These are phyloP conservation scores for Polyplosphaeria fusca DNA, from an alignment of 495 filamentous ascomycete genomes.

Conservation along the genomic window DNA sequence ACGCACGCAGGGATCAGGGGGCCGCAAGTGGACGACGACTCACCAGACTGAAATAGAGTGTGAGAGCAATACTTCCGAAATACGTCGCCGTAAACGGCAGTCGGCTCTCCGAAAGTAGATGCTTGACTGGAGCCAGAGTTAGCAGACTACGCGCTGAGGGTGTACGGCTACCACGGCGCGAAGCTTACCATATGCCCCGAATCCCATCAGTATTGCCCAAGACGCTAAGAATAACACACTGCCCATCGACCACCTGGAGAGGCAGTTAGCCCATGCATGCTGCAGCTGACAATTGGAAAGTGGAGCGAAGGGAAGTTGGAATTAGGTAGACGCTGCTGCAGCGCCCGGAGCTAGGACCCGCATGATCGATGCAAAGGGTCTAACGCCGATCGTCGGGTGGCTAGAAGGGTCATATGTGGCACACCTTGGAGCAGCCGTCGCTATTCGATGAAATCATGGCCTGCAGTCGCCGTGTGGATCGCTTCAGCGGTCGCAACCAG, in stretches of 20 bases:
- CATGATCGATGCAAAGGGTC: conserved; percentile 31
- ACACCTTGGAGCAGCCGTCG: no score
- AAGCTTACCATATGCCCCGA: conserved; percentile 62
- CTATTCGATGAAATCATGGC: no score
- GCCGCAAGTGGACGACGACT: conserved; percentile 54
- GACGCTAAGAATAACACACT: conserved; percentile 86
- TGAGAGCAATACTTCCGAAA: conserved; percentile 89
- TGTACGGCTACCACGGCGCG: neutral
- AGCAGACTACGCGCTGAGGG: neutral
- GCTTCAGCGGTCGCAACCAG: conserved; percentile 2
- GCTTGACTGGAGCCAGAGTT: conserved; percentile 49
- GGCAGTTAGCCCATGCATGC: conserved; percentile 21
- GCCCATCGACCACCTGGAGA: conserved; percentile 84
- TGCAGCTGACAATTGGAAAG: conserved; percentile 17
- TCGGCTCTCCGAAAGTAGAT: conserved; percentile 79
- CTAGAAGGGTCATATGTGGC: conserved; percentile 31
- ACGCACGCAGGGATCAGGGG: conserved; percentile 26
- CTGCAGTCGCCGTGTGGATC: neutral
- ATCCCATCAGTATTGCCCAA: conserved; percentile 93
- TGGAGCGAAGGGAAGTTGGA: conserved; percentile 19
- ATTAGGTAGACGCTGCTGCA: conserved; percentile 34
- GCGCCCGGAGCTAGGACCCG: conserved; percentile 31
- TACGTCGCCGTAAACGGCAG: conserved; percentile 95
- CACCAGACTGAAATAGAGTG: conserved; percentile 84
- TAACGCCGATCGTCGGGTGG: conserved; percentile 25